Evolutionary conservation across 805 yeast species (phyloP), one percentile per base, ranked within the genome.

Genomic region (Torulaspora delbrueckii): DNA sequence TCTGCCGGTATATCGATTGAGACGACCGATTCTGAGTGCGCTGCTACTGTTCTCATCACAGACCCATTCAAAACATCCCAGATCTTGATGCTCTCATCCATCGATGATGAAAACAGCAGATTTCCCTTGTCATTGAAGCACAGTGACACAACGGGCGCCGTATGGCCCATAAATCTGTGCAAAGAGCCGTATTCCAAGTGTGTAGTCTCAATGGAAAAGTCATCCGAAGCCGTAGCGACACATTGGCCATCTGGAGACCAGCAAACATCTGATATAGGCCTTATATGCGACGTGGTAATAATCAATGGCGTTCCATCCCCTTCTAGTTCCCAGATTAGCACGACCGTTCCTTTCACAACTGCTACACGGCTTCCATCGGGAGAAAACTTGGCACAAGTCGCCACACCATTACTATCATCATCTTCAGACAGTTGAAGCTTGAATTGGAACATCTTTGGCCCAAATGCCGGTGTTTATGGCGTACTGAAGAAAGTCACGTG

Each of bases 1-100:
- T 86, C 96, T 45, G 77, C 80, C 2, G 86, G 78, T 39, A 91
- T 67, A 56, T 87, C 82, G 1, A 90, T 70, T 0, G 86, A 75
- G 18, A 86, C 79, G 1, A 93, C 85, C 0, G 97, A 95, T 55
- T 88, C 97, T 0, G 95, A 79, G 66, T 91, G 99, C 0, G 98
- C 97, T 32, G 95, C 84, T 40, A 91, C 68, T 0, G 95, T 86
- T 58, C 84, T 81, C 55, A 88, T 67, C 45, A 86, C 77, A 32
- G 74, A 74, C 1, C 95, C 95, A 30, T 59, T 55, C 22, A 66
- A 37, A 2, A 84, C 77, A 64, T 91, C 96, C 99, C 99, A 91
- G 2, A 91, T 75, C 42, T 90, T 76, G 12, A 93, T 82, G 42
- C 91, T 87, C 60, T 91, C 98, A 65, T 91, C 99, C 41, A 93